These are phyloP conservation scores for Berberis thunbergii DNA, from an alignment of 164 flowering plant species.

Conservation along the genomic window DNA sequence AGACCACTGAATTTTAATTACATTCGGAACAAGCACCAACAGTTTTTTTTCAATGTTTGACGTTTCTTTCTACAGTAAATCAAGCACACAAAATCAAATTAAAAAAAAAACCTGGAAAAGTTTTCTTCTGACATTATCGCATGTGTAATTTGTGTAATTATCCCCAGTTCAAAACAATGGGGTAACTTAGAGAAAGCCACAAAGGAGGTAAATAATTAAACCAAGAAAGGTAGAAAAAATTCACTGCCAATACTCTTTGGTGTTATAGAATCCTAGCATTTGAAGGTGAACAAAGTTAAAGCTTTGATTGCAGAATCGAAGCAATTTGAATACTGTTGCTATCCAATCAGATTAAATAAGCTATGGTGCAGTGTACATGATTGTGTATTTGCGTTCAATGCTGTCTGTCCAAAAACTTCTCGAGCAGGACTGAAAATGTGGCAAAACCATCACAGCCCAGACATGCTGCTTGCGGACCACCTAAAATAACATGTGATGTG, in stretches of 20 bases:
- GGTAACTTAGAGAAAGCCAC: too few species aligned
- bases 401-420: slow-evolving; percentile 31
- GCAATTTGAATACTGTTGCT: not conserved
- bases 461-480: slow-evolving; percentile 91
- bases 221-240: not conserved
- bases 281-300: not conserved
- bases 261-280: not conserved
- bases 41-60: too few species aligned
- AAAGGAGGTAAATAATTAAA: not conserved
- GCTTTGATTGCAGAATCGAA: not conserved
- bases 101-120: too few species aligned
- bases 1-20: too few species aligned
- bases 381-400: slow-evolving; percentile 9
- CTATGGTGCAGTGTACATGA: not conserved
- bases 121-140: not conserved
- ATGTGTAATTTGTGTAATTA: not conserved
- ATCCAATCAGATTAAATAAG: not conserved
- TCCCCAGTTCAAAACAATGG: not conserved
- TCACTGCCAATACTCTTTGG: not conserved
- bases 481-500: slow-evolving; percentile 21
- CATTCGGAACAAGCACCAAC: too few species aligned
- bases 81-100: too few species aligned
- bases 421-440: slow-evolving; percentile 54
- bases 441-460: slow-evolving; percentile 95
- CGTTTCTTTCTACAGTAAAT: too few species aligned